Base-by-base conservation (phyloP, 495 filamentous ascomycete genomes). In the Penicillium mononematosum region DNA sequence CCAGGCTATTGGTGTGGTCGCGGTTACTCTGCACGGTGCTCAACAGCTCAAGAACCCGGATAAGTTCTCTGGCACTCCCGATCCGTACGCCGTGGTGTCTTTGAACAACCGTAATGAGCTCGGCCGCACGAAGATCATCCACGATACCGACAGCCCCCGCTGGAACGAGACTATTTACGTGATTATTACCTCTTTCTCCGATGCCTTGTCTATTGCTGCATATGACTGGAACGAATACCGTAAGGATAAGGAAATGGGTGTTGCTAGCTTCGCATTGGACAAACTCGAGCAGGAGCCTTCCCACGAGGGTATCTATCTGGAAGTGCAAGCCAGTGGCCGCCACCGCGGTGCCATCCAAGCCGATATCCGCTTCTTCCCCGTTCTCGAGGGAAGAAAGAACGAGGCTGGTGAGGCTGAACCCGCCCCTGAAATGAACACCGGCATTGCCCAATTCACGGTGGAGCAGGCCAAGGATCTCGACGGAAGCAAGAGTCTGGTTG, bases 131-230 rank as follows among this genome's bases (percentile, higher is more conserved):
- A 97, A 96, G 80, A 88, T 83, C 39, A 73, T 96, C 60, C 83
- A 89, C 56, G 90, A 96, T 65, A 92, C 82, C 53, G 81, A 86
- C 43, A 94, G 89, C 68, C 94, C 94, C 7, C 83, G 87, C 60
- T 99, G 95, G 95, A 91, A 92, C 65, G 94, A 98, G 70, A 99
- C 95, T 0, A 84, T 96, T 63, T 96, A 96, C 67, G 82, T 97
- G 58, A 92, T 98, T 56, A 81, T 99, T 61, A 93, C 90, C 8
- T 95, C 89, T 20, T 86, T 94, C 60, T 87, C 88, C 45, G 94
- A 98, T 65, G 76, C 87, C 16, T 78, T 99, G 56, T 92, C 91
- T 25, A 76, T 98, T 42, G 82, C 87, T 31, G 68, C 96, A 27
- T 97, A 82, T 63, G 94, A 99, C 72, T 98, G 85, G 81, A 99